A percentile compares a stretch with the other conserved stretches of the same genome.
These are phyloP conservation scores for Penicillium hesseltinei DNA, from an alignment of 2,329 filamentous ascomycete genomes.

Conservation along the genomic window DNA sequence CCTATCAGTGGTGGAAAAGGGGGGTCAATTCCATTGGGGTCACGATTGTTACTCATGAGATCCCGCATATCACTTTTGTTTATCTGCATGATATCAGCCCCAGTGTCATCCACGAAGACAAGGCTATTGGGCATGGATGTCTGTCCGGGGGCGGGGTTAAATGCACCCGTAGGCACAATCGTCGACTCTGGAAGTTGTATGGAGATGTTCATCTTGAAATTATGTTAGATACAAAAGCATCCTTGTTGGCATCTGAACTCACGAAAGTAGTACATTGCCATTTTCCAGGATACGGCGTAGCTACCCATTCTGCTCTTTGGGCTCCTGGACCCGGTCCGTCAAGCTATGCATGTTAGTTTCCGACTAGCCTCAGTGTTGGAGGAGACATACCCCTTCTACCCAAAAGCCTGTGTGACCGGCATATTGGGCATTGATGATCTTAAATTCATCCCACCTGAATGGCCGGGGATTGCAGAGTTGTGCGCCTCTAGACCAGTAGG, in stretches of 20 bases:
- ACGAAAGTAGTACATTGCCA: fast-evolving
- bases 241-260: background rate
- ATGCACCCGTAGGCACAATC: too few species aligned
- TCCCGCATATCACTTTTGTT: background rate
- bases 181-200: too few species aligned
- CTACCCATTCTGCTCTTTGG: background rate
- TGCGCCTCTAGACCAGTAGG: conserved; percentile 4
- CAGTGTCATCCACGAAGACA: background rate
- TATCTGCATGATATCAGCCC: background rate
- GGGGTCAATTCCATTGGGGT: background rate
- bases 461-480: background rate
- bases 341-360: background rate
- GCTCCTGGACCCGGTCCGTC: background rate
- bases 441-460: background rate
- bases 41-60: background rate
- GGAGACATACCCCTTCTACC: background rate
- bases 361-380: background rate
- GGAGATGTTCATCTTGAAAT: background rate
- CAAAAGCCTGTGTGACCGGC: background rate
- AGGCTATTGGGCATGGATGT: too few species aligned
- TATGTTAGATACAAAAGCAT: background rate
- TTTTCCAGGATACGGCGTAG: background rate
- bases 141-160: too few species aligned
- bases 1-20: background rate
- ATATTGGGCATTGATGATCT: background rate